Evolutionary conservation across 371 early-diverging fungal genomes (phyloP).

Genomic region (Phascolomyces articulosus): DNA sequence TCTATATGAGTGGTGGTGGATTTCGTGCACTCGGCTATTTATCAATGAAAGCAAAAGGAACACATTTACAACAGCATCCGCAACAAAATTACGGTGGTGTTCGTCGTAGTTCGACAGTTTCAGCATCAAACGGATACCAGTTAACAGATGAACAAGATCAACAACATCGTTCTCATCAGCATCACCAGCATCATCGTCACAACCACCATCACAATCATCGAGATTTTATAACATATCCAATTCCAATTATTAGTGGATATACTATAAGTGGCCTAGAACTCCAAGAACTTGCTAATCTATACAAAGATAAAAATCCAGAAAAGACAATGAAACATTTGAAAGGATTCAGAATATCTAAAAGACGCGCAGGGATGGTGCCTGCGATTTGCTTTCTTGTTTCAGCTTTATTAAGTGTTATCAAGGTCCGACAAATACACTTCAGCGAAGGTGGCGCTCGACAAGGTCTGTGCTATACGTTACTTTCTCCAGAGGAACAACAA

Average conservation of each 20-base stretch:
- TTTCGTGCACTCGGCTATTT: conserved; percentile 64
- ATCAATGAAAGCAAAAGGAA: conserved; percentile 46
- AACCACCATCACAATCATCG: not conserved
- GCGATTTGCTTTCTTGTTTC: conserved; percentile 61
- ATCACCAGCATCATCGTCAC: not conserved
- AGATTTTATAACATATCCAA: conserved; percentile 46
- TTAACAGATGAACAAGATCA: not conserved
- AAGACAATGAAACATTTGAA: conserved; percentile 37
- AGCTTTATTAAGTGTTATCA: conserved; percentile 54
- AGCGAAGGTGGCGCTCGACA: conserved; percentile 70
- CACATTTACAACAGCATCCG: not conserved
- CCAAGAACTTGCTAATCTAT: conserved; percentile 34
- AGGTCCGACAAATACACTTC: conserved; percentile 50
- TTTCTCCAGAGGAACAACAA: conserved; percentile 44
- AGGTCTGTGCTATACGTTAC: conserved; percentile 56
- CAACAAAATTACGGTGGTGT: not conserved
- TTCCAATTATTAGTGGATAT: conserved; percentile 67
- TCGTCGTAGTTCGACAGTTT: not conserved
- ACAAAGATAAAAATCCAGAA: conserved; percentile 32
- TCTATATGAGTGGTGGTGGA: conserved; percentile 68
- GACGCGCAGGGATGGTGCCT: conserved; percentile 63
- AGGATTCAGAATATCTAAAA: conserved; percentile 60
- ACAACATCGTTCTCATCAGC: conserved; percentile 11
- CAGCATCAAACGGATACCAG: not conserved
- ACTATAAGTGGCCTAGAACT: conserved; percentile 45